Conservation (phyloP, 208 protist genomes). For the Strigomonas culicis region DNA sequence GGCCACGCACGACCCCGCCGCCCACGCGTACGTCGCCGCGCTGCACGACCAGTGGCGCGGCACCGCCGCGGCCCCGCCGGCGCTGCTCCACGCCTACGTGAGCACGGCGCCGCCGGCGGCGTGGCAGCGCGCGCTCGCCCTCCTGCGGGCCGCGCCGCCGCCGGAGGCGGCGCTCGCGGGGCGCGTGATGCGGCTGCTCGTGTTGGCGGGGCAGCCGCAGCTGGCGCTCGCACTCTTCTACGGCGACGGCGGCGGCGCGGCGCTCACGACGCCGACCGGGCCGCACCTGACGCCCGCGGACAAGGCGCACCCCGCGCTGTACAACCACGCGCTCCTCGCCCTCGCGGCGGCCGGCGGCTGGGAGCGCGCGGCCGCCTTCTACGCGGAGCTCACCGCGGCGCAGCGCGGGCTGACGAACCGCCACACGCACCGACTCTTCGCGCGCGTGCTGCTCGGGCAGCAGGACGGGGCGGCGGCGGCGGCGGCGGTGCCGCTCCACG, state of each 20-base stretch:
- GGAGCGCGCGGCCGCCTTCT: neutral
- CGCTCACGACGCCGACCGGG: constrained; percentile 61
- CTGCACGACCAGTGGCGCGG: constrained; percentile 52
- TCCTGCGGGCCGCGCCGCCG: constrained; percentile 41
- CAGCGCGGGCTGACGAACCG: neutral
- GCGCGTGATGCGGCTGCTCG: constrained; percentile 58
- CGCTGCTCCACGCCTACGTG: constrained; percentile 31
- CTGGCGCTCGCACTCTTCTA: too few relatives aligned
- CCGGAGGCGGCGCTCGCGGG: constrained; percentile 44
- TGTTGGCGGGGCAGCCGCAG: constrained; percentile 65
- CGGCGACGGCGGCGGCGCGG: constrained; percentile 61
- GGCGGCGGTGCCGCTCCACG: too few relatives aligned
- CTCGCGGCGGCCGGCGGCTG: too few relatives aligned
- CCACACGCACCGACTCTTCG: too few relatives aligned
- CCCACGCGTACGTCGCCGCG: constrained; percentile 43
- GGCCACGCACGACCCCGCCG: too few relatives aligned
- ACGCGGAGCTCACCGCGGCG: neutral
- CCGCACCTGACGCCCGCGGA: constrained; percentile 57
- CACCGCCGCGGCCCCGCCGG: constrained; percentile 40
- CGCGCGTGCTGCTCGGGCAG: neutral
- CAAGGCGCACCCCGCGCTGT: constrained; percentile 82
- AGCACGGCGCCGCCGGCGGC: constrained; percentile 48
- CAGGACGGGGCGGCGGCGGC: too few relatives aligned
- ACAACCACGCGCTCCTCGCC: neutral
- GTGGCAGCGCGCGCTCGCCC: constrained; percentile 37